Evolutionary conservation across 2,329 filamentous ascomycete species (phyloP), one percentile per base, ranked within the genome.

Genomic region (Pestalotiopsis sp.): DNA sequence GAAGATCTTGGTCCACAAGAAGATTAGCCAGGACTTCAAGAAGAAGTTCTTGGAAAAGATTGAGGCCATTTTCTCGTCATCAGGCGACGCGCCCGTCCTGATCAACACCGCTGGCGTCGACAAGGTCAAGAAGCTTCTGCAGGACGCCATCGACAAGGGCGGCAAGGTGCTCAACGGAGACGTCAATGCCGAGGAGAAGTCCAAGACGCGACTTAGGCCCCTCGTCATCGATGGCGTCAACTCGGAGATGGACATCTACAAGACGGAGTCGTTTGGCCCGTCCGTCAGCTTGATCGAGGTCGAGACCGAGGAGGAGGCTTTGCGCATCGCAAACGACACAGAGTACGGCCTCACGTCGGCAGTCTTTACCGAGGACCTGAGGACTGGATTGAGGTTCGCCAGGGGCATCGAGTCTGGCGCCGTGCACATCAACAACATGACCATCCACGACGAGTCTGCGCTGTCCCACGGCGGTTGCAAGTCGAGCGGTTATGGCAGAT

Each of bases 191-290:
- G 67, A 73, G 55, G 75, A 77, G 62, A 71, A 66, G 58, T 72
- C 75, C 48, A 83, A 85, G 73, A 78, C 79, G 3, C 79, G 80
- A 55, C 71, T 92, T 79, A 81, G 84, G 2, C 89, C 90, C 0
- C 78, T 91, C 64, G 83, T 92, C 52, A 78, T 93, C 3, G 82
- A 84, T 40, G 83, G 85, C 57, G 87, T 92, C 11, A 90, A 82
- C 17, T 84, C 86, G 68, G 84, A 87, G 1, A 92, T 92, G 90
- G 86, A 90, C 64, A 76, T 93, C 7, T 92, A 88, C 77, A 80
- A 86, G 73, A 86, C 84, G 20, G 91, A 92, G 76, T 88, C 86
- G 0, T 93, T 93, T 71, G 91, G 90, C 0, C 90, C 91, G 0
- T 85, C 86, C 0, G 86, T 91, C 3, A 87, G 86, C 17, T 72